These are phyloP conservation scores for Blumeria graminis DNA, from an alignment of 2,329 filamentous ascomycete species.

Conservation along the genomic window DNA sequence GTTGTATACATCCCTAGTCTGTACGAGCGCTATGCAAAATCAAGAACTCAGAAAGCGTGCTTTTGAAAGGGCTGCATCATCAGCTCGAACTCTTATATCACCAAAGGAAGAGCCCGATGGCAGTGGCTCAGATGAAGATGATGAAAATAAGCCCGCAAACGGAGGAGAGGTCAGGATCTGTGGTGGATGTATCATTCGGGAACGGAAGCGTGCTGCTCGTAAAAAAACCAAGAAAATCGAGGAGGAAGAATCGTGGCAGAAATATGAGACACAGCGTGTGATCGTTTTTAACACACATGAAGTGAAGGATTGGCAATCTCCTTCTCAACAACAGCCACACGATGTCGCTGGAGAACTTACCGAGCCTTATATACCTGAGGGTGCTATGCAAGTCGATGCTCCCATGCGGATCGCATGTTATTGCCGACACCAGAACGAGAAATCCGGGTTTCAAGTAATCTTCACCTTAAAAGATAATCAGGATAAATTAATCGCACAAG, in stretches of 20 bases:
- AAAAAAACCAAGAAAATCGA: conserved; percentile 89
- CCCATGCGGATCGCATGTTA: conserved; percentile 96
- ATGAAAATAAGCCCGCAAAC: conserved; percentile 47
- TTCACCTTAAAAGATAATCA: conserved; percentile 75
- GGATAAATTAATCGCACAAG: conserved; percentile 57
- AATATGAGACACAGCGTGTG: conserved; percentile 56
- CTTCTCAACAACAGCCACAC: conserved; percentile 25
- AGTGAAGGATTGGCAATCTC: conserved; percentile 57
- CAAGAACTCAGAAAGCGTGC: conserved; percentile 41
- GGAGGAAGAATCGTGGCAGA: conserved; percentile 70
- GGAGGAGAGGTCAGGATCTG: conserved; percentile 92
- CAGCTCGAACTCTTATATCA: conserved; percentile 12
- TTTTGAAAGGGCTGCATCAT: conserved; percentile 14
- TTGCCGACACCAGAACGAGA: conserved; percentile 84
- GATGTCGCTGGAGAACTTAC: conserved; percentile 22
- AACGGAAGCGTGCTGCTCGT: conserved; percentile 69
- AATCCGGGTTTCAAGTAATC: conserved; percentile 75
- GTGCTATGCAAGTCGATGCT: conserved; percentile 54
- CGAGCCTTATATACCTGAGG: conserved; percentile 25
- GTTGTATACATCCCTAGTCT: conserved; percentile 61
- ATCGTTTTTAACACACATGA: conserved; percentile 84
- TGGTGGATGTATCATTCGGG: conserved; percentile 68
- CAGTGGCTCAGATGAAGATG: conserved; percentile 18
- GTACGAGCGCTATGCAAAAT: conserved; percentile 75
- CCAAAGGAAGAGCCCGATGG: conserved; percentile 6